Evolutionary conservation across 2,329 filamentous ascomycete genomes (phyloP), one percentile per base, ranked within the genome.

Genomic region (Knoxdaviesia proteae): DNA sequence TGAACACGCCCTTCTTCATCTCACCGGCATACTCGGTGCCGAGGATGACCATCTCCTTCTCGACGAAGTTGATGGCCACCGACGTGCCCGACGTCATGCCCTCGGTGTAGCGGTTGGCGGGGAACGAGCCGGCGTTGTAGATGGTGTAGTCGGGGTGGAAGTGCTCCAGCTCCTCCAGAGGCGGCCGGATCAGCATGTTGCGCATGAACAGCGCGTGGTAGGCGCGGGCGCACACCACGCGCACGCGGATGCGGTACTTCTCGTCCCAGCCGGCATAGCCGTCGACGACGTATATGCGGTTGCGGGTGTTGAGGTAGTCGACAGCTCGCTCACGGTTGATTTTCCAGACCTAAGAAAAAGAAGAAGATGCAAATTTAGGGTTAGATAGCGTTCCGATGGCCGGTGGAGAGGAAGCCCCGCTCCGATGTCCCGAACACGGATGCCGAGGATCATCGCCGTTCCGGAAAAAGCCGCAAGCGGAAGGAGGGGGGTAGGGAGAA

Each of bases 191-290:
- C 58, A 98, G 81, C 90, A 98, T 98, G 74, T 98, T 98, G 59
- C 87, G 84, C 90, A 98, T 98, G 77, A 98, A 98, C 50, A 98
- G 77, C 48, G 90, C 90, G 74, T 98, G 90, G 74, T 98, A 98
- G 63, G 90, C 90, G 60, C 90, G 87, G 52, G 90, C 90, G 68
- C 90, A 98, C 58, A 98, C 87, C 50, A 98, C 88, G 57, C 90
- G 87, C 55, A 98, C 90, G 56, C 79, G 83, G 67, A 98, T 96
- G 52, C 87, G 76, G 72, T 98, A 98, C 62, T 90, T 87, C 69
- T 92, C 80, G 55, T 98, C 90, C 90, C 90, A 98, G 61, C 90
- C 90, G 52, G 90, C 90, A 60, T 80, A 98, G 50, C 90, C 90
- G 61, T 98, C 90, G 51, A 98, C 73, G 51, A 98, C 90, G 63